Evolutionary conservation across 2,329 filamentous ascomycete species (phyloP), one percentile per base, ranked within the genome.

Genomic region (Cordyceps militaris): DNA sequence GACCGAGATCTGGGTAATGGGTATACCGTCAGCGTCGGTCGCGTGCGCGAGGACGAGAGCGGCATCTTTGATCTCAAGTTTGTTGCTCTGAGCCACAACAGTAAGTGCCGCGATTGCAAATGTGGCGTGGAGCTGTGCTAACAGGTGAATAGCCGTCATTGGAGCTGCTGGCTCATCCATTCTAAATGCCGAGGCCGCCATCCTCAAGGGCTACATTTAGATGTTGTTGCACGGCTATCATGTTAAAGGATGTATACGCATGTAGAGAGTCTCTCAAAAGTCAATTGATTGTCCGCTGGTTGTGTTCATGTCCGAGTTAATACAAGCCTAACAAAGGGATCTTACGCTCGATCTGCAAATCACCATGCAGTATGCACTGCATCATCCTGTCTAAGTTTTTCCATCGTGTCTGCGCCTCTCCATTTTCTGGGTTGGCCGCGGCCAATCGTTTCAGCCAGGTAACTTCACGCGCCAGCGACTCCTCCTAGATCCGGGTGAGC

Each of bases 131-230:
- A 38, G 10, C 14, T 13, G 13, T 13, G 5, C n/a, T 47, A 30
- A 52, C 42, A 1, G n/a, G 28, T 34, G 4, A 19, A 11, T 57
- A 84, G 86, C 93, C 61, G 88, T 99, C 57, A 93, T 99, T 70
- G 93, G 93, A 63, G 94, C 94, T 32, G 92, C 93, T n/a, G 94
- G 94, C 11, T 95, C 91, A 2, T 96, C 90, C 32, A 96, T 97
- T 73, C 74, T 97, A 65, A 97, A 97, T 67, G 91, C 92, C 28
- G 93, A 97, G 73, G 91, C 91, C 28, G 91, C 91, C 24, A 86
- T 96, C 11, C 82, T 97, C 63, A 95, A 96, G 78, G 93, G 92
- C 5, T 90, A 87, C 67, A 79, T 92, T 62, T 91, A 78, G 71
- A 19, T 10, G n/a, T 21, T 6, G 10, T 14, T 1, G 14, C 10